Conservation (phyloP, 352 stramenopile genomes). For the Globisporangium nagaii region DNA sequence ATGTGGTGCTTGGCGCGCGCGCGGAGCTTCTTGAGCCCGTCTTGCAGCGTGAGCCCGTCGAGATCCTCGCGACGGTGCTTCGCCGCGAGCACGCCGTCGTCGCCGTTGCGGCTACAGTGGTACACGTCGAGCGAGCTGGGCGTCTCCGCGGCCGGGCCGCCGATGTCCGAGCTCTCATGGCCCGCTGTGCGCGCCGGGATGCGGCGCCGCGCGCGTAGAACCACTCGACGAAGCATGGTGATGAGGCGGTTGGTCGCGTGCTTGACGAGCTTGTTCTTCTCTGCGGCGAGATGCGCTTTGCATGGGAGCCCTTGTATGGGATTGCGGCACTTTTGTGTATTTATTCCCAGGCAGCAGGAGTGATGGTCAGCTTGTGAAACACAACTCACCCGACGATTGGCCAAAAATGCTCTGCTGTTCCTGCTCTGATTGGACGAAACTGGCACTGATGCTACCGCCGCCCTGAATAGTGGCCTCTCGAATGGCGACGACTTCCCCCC, state of each 20-base stretch:
- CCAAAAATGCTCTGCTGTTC: too few species aligned
- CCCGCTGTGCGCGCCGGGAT: slow-evolving; percentile 51
- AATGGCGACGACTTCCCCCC: background rate
- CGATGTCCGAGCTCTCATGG: slow-evolving; percentile 39
- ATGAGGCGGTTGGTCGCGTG: background rate
- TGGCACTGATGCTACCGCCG: background rate
- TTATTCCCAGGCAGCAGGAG: too few species aligned
- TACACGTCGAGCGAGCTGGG: slow-evolving; percentile 33
- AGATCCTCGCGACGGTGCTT: slow-evolving; percentile 11
- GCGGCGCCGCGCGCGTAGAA: slow-evolving; percentile 50
- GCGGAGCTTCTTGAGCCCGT: slow-evolving; percentile 5
- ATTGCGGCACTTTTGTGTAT: too few species aligned
- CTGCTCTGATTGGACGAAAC: slow-evolving; percentile 1
- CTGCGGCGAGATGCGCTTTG: background rate
- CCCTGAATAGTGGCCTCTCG: background rate
- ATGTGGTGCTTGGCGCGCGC: slow-evolving; percentile 19
- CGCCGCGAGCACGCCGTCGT: slow-evolving; percentile 20
- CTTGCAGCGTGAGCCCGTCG: slow-evolving; percentile 7
- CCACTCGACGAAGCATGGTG: slow-evolving; percentile 53
- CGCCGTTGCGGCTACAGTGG: slow-evolving; percentile 23
- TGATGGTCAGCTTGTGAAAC: too few species aligned
- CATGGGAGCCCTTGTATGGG: background rate
- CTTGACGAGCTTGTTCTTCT: slow-evolving; percentile 9
- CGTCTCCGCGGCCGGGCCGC: slow-evolving; percentile 17
- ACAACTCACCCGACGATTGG: too few species aligned